Evolutionary conservation across 2,329 filamentous ascomycete species (phyloP).

Genomic region (Fusarium sp.): DNA sequence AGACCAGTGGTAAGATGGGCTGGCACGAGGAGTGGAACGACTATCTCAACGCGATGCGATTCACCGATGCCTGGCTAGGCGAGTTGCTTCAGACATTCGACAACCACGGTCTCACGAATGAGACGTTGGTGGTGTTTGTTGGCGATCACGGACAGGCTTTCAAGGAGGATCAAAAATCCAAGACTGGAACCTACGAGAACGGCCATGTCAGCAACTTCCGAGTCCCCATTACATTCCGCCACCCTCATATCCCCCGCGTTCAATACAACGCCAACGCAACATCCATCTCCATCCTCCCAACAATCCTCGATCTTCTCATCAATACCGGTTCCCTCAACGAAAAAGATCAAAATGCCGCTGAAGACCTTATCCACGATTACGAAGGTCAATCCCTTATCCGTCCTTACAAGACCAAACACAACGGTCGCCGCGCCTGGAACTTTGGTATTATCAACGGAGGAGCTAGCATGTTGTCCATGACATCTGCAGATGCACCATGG

Average conservation of each 20-base stretch:
- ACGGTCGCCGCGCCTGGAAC: constrained; percentile 51
- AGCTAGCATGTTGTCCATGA: constrained; percentile 50
- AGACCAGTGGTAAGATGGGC: constrained; percentile 41
- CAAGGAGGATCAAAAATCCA: constrained; percentile 48
- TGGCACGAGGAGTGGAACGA: constrained; percentile 50
- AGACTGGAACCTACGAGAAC: constrained; percentile 51
- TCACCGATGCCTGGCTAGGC: constrained; percentile 51
- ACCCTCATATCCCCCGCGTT: constrained; percentile 50
- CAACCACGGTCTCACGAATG: constrained; percentile 50
- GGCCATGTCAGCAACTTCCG: constrained; percentile 51
- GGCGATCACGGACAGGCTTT: constrained; percentile 54
- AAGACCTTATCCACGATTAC: constrained; percentile 50
- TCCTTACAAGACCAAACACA: constrained; percentile 38
- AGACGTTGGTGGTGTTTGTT: constrained; percentile 52
- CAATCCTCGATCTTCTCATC: constrained; percentile 53
- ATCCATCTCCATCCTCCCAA: constrained; percentile 51
- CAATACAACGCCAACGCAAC: constrained; percentile 50
- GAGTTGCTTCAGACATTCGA: constrained; percentile 50
- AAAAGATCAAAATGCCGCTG: constrained; percentile 43
- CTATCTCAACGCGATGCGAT: constrained; percentile 52
- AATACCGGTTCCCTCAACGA: constrained; percentile 51
- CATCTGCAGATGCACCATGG: constrained; percentile 49
- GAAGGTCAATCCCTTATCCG: constrained; percentile 54
- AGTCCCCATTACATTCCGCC: constrained; percentile 51
- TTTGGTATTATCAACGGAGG: constrained; percentile 53